These are phyloP conservation scores for Ceratocystis papillata DNA, from an alignment of 2,329 filamentous ascomycete genomes.

Conservation along the genomic window DNA sequence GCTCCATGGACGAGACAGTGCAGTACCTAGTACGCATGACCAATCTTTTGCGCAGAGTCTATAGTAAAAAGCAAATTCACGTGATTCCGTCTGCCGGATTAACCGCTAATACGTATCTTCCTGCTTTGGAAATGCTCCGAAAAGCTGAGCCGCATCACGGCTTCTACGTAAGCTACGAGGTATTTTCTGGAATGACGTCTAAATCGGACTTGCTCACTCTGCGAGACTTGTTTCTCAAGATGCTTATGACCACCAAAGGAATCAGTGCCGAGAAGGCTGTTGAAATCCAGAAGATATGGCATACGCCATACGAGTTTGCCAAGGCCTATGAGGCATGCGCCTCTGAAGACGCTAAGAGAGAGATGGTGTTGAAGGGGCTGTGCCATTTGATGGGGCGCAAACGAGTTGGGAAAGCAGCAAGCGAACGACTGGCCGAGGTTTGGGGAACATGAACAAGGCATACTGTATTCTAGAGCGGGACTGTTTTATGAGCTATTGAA, in stretches of 20 bases:
- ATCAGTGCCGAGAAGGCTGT: slow-evolving; percentile 68
- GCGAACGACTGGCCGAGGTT: slow-evolving; percentile 59
- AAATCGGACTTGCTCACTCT: slow-evolving; percentile 67
- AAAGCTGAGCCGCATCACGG: slow-evolving; percentile 39
- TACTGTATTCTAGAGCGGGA: not conserved
- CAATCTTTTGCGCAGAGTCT: slow-evolving; percentile 52
- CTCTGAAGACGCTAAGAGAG: slow-evolving; percentile 44
- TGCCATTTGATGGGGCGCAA: slow-evolving; percentile 52
- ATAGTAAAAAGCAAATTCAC: slow-evolving; percentile 46
- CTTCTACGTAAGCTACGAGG: slow-evolving; percentile 57
- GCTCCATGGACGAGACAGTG: slow-evolving; percentile 67
- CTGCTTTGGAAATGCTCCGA: slow-evolving; percentile 49
- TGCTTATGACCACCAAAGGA: slow-evolving; percentile 71
- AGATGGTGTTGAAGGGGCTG: slow-evolving; percentile 50
- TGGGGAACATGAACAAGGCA: slow-evolving; percentile 41
- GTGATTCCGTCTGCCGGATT: slow-evolving; percentile 57
- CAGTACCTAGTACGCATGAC: slow-evolving; percentile 66
- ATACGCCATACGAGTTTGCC: slow-evolving; percentile 60
- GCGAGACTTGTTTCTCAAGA: slow-evolving; percentile 67
- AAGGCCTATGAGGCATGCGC: slow-evolving; percentile 54
- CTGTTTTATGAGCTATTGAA: not conserved
- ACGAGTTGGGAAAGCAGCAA: slow-evolving; percentile 55
- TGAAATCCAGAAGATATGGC: slow-evolving; percentile 70
- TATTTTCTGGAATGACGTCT: slow-evolving; percentile 60
- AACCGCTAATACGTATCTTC: slow-evolving; percentile 54